Conservation (phyloP, 1,284 basidiomycete species). For the Coriolopsis trogii region DNA sequence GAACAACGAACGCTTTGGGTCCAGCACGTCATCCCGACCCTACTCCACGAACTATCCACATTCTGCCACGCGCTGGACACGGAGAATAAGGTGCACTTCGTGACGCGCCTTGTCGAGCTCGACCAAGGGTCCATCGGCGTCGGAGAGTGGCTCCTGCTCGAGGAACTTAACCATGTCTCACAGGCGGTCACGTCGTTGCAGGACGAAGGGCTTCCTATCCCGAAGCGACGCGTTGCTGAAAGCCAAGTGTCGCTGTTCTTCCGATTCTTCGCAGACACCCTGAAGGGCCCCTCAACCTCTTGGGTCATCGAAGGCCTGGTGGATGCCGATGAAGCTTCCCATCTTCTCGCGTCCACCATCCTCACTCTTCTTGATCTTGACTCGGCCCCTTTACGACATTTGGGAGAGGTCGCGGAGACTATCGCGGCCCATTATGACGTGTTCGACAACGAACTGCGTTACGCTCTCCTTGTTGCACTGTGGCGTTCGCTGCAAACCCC, state of each 20-base stretch:
- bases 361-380: constrained; percentile 26
- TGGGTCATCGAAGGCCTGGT: constrained; percentile 38
- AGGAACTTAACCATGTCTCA: constrained; percentile 55
- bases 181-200: constrained; percentile 42
- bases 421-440: constrained; percentile 33
- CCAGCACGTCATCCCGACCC: constrained; percentile 54
- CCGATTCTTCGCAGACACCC: constrained; percentile 43
- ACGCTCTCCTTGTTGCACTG: constrained; percentile 46
- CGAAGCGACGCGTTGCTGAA: constrained; percentile 32
- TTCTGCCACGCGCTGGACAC: constrained; percentile 62
- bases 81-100: constrained; percentile 53
- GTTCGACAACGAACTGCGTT: constrained; percentile 44
- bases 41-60: constrained; percentile 52
- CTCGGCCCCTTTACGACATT: constrained; percentile 26
- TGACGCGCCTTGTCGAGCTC: constrained; percentile 57
- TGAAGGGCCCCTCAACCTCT: constrained; percentile 34
- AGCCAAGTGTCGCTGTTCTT: constrained; percentile 47
- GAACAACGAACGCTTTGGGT: constrained; percentile 48
- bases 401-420: constrained; percentile 30
- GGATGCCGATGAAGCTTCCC: constrained; percentile 24
- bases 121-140: constrained; percentile 61
- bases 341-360: constrained; percentile 24
- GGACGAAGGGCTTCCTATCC: constrained; percentile 29
- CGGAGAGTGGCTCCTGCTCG: constrained; percentile 70
- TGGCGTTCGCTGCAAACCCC: constrained; percentile 38